These are phyloP conservation scores for Avena atlantica DNA, from an alignment of 176 grass and related monocot genomes.

Conservation along the genomic window DNA sequence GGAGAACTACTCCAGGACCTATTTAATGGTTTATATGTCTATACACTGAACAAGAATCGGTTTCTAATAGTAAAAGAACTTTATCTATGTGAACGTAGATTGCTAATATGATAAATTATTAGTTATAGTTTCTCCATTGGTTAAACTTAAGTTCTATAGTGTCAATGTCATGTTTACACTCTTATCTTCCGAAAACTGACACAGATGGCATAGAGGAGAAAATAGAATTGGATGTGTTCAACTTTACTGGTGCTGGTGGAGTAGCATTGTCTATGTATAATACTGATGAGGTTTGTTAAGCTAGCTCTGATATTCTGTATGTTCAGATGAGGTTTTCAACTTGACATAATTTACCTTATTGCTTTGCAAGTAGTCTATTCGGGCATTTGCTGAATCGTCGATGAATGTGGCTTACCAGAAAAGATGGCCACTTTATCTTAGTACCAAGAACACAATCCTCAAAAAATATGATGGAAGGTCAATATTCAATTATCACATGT, in stretches of 20 bases:
- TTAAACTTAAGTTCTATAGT: conserved; percentile 18
- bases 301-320: conserved; percentile 20
- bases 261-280: conserved; percentile 85
- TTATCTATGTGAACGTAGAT: neutral
- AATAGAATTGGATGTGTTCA: conserved; percentile 74
- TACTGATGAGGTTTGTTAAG: conserved; percentile 70
- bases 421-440: conserved; percentile 97
- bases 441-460: conserved; percentile 96
- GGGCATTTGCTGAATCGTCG: conserved; percentile 82
- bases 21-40: neutral
- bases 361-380: conserved; percentile 70
- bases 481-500: neutral
- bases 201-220: conserved; percentile 71
- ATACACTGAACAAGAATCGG: neutral
- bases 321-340: neutral
- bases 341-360: conserved; percentile 35
- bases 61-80: neutral
- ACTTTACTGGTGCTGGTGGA: conserved; percentile 75
- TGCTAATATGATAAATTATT: neutral
- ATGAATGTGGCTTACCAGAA: conserved; percentile 90
- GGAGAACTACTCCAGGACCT: neutral
- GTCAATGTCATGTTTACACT: conserved; percentile 19
- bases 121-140: neutral
- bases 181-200: conserved; percentile 25
- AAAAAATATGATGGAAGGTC: conserved; percentile 98